Conservation (phyloP, 164 flowering plant species). For the Stephania yunnanensis region DNA sequence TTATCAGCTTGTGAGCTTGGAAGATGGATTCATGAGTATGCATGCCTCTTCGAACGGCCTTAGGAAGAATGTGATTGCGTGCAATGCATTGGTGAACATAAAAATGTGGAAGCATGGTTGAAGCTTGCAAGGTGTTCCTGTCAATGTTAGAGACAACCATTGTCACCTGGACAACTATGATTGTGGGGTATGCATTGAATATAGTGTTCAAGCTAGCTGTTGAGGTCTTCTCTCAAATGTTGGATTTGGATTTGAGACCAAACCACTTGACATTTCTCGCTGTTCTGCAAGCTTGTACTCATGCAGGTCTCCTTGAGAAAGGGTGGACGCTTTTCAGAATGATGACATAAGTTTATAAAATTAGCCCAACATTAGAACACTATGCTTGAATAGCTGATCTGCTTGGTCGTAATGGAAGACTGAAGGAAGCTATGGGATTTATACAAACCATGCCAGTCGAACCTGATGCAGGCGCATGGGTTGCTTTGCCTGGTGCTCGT, state of each 20-base stretch:
- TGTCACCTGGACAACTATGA: constrained; percentile 58
- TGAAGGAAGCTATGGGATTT: constrained; percentile 49
- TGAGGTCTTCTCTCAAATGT: constrained; percentile 30
- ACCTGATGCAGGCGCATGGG: constrained; percentile 64
- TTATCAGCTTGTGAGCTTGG: constrained; percentile 55
- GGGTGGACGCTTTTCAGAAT: constrained; percentile 41
- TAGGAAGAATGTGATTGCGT: constrained; percentile 19
- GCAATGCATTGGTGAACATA: constrained; percentile 61
- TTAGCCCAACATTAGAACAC: constrained; percentile 47
- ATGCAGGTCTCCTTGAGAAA: constrained; percentile 51
- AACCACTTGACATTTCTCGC: constrained; percentile 58
- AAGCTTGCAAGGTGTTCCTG: constrained; percentile 37
- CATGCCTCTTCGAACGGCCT: constrained; percentile 29
- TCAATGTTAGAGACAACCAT: constrained; percentile 33
- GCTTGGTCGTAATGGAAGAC: constrained; percentile 50
- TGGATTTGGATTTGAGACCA: constrained; percentile 37
- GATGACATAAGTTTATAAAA: constrained; percentile 37
- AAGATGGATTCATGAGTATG: constrained; percentile 39
- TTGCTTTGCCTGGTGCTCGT: constrained; percentile 54
- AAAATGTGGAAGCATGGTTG: constrained; percentile 46
- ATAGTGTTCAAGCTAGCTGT: constrained; percentile 21
- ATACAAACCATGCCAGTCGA: constrained; percentile 42
- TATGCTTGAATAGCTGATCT: constrained; percentile 60
- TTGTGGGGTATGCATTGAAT: constrained; percentile 47
- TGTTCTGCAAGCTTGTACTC: constrained; percentile 61